Evolutionary conservation across 1,139 yeast species (phyloP).

Genomic region (Geotrichum carabidarum): DNA sequence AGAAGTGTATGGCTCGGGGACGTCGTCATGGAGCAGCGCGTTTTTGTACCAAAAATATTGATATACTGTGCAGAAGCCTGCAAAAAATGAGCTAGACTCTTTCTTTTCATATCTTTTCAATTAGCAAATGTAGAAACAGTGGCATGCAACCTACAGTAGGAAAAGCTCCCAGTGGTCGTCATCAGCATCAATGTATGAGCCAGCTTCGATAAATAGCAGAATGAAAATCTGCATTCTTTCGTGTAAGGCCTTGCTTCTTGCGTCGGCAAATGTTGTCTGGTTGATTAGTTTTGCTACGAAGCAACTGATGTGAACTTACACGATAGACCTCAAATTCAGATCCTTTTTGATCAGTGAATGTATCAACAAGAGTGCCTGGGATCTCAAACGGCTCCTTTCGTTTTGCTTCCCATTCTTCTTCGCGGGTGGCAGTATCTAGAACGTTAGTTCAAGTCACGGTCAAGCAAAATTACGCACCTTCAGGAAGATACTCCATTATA

Average conservation of each 20-base stretch:
- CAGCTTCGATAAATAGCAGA: constrained; percentile 86
- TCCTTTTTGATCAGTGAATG: constrained; percentile 38
- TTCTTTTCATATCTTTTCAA: constrained; percentile 26
- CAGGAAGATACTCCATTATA: constrained; percentile 55
- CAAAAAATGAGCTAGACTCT: constrained; percentile 40
- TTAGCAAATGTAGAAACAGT: constrained; percentile 27
- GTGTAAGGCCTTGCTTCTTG: constrained; percentile 51
- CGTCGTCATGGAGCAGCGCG: constrained; percentile 50
- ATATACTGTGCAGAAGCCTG: constrained; percentile 81
- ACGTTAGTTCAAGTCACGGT: neutral
- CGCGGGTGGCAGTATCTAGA: constrained; percentile 54
- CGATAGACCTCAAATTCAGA: constrained; percentile 39
- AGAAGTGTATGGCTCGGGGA: constrained; percentile 29
- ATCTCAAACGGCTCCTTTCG: constrained; percentile 44
- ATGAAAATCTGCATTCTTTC: constrained; percentile 73
- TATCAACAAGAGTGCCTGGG: constrained; percentile 47
- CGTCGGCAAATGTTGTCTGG: constrained; percentile 42
- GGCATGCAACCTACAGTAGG: constrained; percentile 33
- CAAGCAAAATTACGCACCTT: constrained; percentile 25
- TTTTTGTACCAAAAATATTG: constrained; percentile 76
- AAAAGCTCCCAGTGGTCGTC: constrained; percentile 71
- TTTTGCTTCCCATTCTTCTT: constrained; percentile 57
- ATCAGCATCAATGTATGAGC: constrained; percentile 71
- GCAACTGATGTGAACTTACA: constrained; percentile 20
- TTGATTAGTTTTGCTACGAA: constrained; percentile 25